These are phyloP conservation scores for Fraxinus platypoda DNA, from an alignment of 305 asterid species.

Conservation along the genomic window DNA sequence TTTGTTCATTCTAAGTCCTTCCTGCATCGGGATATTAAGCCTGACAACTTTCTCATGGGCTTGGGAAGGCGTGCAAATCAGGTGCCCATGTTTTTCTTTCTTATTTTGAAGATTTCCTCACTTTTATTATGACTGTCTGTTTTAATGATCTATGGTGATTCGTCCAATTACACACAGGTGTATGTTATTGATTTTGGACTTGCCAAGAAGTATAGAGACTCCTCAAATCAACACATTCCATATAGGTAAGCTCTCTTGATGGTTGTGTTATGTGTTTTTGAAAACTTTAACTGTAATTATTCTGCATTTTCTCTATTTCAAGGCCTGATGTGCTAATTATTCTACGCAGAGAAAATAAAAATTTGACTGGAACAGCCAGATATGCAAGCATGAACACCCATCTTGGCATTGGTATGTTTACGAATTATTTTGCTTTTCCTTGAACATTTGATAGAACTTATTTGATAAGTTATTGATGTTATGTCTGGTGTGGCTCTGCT, in stretches of 20 bases:
- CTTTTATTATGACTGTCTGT: background rate
- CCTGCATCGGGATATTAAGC: slow-evolving; percentile 88
- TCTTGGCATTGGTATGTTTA: slow-evolving; percentile 78
- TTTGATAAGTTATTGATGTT: slow-evolving; percentile 17
- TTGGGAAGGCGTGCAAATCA: slow-evolving; percentile 86
- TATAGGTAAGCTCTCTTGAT: slow-evolving; percentile 51
- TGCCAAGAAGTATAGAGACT: slow-evolving; percentile 86
- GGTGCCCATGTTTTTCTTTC: slow-evolving; percentile 36
- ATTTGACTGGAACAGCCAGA: slow-evolving; percentile 89
- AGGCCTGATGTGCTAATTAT: background rate
- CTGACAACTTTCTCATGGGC: slow-evolving; percentile 89
- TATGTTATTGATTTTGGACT: slow-evolving; percentile 85
- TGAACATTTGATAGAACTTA: slow-evolving; percentile 19
- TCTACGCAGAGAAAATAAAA: slow-evolving; percentile 74
- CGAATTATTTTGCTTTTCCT: slow-evolving; percentile 16
- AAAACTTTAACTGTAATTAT: slow-evolving; percentile 2
- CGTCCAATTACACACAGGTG: slow-evolving; percentile 45
- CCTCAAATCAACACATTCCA: slow-evolving; percentile 79
- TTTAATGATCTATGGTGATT: slow-evolving; percentile 15
- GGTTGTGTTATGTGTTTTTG: background rate
- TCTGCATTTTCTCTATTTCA: background rate
- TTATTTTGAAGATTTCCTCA: background rate
- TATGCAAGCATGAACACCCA: slow-evolving; percentile 95
- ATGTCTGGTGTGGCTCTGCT: slow-evolving; percentile 26
- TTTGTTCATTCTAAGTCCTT: slow-evolving; percentile 73